A percentile compares a stretch with the other conserved stretches of the same genome.
Conservation (phyloP, 2,329 filamentous ascomycete genomes). For the Microdochium paspali region DNA sequence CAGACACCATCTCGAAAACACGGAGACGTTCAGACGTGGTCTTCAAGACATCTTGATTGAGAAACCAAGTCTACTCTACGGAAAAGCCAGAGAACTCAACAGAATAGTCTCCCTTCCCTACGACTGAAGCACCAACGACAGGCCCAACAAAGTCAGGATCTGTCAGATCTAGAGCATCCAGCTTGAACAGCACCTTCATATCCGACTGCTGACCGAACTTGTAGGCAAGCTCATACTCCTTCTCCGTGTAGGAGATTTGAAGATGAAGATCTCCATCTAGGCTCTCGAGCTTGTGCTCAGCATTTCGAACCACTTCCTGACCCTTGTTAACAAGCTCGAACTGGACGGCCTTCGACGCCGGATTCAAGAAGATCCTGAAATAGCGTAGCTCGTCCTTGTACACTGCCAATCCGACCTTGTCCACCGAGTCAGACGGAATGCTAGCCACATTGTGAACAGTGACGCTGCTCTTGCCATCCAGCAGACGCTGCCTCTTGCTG, state of each 20-base stretch:
- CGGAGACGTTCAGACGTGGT: no score
- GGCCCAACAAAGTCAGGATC: slow-evolving; percentile 22
- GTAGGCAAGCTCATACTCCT: background rate
- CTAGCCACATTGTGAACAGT: background rate
- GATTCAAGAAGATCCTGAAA: slow-evolving; percentile 4
- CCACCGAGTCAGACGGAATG: background rate
- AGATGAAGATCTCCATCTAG: background rate
- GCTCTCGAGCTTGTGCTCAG: background rate
- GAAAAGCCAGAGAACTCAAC: background rate
- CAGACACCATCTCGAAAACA: no score
- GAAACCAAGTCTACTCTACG: background rate
- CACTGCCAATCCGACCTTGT: slow-evolving; percentile 9
- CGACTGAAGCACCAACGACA: slow-evolving; percentile 18
- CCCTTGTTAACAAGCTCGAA: slow-evolving; percentile 9
- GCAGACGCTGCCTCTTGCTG: slow-evolving; percentile 6
- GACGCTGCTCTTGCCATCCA: slow-evolving; percentile 1
- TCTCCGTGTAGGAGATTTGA: background rate
- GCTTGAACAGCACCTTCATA: background rate
- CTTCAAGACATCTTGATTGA: no score
- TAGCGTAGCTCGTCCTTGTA: slow-evolving; percentile 15
- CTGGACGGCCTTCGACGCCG: slow-evolving; percentile 2
- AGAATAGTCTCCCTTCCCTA: slow-evolving; percentile 2
- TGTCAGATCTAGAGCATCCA: slow-evolving; percentile 18
- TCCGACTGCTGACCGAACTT: background rate
- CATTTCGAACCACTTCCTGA: slow-evolving; percentile 1